These are phyloP conservation scores for Leucocoprinus sp. DNA, from an alignment of 768 basidiomycete species.

Conservation along the genomic window DNA sequence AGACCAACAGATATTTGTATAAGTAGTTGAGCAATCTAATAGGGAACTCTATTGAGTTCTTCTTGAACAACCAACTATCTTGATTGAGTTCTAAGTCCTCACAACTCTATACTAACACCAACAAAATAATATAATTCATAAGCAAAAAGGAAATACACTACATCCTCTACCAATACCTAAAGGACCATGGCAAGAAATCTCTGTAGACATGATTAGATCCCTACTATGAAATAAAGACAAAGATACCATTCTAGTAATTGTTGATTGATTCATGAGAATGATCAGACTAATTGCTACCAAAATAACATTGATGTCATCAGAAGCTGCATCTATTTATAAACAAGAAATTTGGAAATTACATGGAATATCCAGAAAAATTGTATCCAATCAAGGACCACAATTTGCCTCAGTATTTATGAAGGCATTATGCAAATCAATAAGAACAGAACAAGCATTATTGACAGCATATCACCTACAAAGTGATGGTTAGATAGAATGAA, in stretches of 20 bases:
- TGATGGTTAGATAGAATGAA: not conserved
- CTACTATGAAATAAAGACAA: not conserved
- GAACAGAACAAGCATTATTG: not conserved
- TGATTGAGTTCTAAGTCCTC: no score
- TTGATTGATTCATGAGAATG: no score
- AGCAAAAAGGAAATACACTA: not conserved
- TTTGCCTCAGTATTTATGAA: not conserved
- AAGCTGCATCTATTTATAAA: not conserved
- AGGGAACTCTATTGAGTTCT: no score
- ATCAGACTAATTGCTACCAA: not conserved
- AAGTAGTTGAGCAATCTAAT: no score
- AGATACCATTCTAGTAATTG: not conserved
- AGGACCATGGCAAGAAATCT: not conserved
- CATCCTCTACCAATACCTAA: not conserved
- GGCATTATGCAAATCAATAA: no score
- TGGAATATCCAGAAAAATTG: not conserved
- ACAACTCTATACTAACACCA: no score
- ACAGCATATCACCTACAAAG: not conserved
- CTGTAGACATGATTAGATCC: not conserved
- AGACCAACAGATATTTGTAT: no score
- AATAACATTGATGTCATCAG: not conserved
- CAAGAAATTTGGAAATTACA: not conserved
- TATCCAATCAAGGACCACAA: slow-evolving; percentile 1
- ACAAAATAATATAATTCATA: not conserved
- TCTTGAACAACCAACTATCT: no score